phyloP scores from a whole-genome alignment of 768 basidiomycete species.

The Tricholoma flavovirens region DNA sequence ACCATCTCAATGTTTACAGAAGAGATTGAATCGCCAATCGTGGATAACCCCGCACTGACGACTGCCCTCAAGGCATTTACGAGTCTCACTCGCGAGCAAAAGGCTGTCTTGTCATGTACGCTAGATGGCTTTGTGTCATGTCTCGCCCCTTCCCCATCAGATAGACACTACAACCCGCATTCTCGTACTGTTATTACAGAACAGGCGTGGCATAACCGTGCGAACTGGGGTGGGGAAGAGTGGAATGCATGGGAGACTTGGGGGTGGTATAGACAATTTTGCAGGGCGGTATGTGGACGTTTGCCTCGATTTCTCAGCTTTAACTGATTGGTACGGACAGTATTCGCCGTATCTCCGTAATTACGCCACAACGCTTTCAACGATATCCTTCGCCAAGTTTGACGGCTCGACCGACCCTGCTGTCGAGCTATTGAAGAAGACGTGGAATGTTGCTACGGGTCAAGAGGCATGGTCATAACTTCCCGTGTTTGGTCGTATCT shows the following conservation, averaged over 20 bases:
- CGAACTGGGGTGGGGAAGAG: constrained; percentile 62
- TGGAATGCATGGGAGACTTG: constrained; percentile 87
- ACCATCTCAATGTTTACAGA: not conserved
- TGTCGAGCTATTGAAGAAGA: constrained; percentile 53
- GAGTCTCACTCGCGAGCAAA: constrained; percentile 72
- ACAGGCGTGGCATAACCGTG: constrained; percentile 65
- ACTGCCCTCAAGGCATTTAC: constrained; percentile 71
- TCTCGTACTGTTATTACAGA: constrained; percentile 55
- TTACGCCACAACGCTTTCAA: constrained; percentile 64
- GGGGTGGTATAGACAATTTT: constrained; percentile 91
- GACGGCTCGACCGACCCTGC: constrained; percentile 53
- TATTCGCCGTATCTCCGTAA: constrained; percentile 77
- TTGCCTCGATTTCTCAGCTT: not conserved
- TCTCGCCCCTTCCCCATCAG: constrained; percentile 42
- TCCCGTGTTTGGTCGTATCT: not conserved
- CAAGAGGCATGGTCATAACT: constrained; percentile 30
- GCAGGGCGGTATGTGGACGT: constrained; percentile 55
- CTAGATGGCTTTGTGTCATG: constrained; percentile 71
- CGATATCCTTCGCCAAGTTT: constrained; percentile 63
- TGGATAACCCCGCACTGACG: constrained; percentile 62
- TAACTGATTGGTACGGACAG: constrained; percentile 28
- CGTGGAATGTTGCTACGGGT: constrained; percentile 68
- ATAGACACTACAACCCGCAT: constrained; percentile 42
- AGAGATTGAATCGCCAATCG: constrained; percentile 39
- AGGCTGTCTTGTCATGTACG: constrained; percentile 62